phyloP scores from a whole-genome alignment of 2,329 filamentous ascomycete species.

The Leptographium radiaticola region DNA sequence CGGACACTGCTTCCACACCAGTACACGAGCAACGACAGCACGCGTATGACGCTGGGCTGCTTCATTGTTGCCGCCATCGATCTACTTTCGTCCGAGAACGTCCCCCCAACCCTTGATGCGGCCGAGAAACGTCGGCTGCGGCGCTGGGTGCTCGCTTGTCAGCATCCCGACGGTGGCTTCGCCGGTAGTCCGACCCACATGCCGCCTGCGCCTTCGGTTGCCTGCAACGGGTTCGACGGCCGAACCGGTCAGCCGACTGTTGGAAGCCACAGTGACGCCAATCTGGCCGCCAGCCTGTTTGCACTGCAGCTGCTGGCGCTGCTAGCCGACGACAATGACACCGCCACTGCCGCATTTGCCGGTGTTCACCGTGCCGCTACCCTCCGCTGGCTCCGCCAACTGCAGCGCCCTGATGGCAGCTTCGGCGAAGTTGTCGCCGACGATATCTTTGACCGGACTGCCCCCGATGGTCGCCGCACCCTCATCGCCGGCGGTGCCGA shows the following conservation, averaged over 20 bases:
- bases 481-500: conserved; percentile 67
- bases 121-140: conserved; percentile 32
- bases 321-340: conserved; percentile 19
- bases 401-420: conserved; percentile 78
- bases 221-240: conserved; percentile 16
- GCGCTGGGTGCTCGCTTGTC: conserved; percentile 77
- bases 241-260: conserved; percentile 30
- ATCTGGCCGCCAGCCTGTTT: conserved; percentile 80
- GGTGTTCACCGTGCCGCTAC: conserved; percentile 56
- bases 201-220: conserved; percentile 21
- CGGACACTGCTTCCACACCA: conserved; percentile 65
- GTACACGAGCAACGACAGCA: conserved; percentile 84
- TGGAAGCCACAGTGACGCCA: conserved; percentile 39
- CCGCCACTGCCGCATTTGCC: conserved; percentile 28
- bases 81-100: conserved; percentile 45
- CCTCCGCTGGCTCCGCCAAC: conserved; percentile 56
- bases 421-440: conserved; percentile 72
- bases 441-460: conserved; percentile 7
- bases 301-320: conserved; percentile 61
- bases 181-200: conserved; percentile 66
- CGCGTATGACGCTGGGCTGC: conserved; percentile 77
- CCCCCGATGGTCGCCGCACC: conserved; percentile 15
- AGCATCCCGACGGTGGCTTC: conserved; percentile 80
- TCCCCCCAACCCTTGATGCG: conserved; percentile 16
- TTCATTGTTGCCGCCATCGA: conserved; percentile 82